These are phyloP conservation scores for Microstroma glucosiphilum DNA, from an alignment of 1,284 basidiomycete genomes.

Conservation along the genomic window DNA sequence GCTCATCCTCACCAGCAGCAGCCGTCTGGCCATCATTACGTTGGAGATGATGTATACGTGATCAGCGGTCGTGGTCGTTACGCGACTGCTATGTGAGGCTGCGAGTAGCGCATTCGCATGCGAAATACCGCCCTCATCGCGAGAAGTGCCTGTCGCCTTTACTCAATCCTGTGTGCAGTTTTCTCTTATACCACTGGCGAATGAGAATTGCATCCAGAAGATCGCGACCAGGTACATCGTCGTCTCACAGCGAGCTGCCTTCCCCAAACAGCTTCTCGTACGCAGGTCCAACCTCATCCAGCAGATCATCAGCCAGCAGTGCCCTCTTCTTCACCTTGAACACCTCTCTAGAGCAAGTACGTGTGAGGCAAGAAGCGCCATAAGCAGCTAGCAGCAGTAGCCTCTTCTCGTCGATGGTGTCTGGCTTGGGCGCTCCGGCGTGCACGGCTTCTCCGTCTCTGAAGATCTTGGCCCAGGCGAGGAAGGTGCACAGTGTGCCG, in stretches of 20 bases:
- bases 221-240: too few relatives aligned
- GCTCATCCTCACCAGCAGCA: too few relatives aligned
- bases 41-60: too few relatives aligned
- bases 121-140: too few relatives aligned
- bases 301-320: slow-evolving; percentile 82
- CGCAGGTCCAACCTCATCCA: slow-evolving; percentile 49
- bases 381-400: slow-evolving; percentile 78
- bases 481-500: slow-evolving; percentile 75
- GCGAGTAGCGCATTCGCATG: too few relatives aligned
- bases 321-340: slow-evolving; percentile 71
- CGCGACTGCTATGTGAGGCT: too few relatives aligned
- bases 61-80: too few relatives aligned
- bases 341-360: slow-evolving; percentile 69
- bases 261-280: slow-evolving; percentile 37
- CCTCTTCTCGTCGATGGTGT: slow-evolving; percentile 51
- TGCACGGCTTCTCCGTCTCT: slow-evolving; percentile 58
- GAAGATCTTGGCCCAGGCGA: slow-evolving; percentile 91
- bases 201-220: too few relatives aligned
- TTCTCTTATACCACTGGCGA: too few relatives aligned
- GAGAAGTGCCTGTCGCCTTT: too few relatives aligned
- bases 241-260: neutral
- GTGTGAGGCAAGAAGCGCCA: slow-evolving; percentile 81
- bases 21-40: too few relatives aligned
- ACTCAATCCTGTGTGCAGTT: too few relatives aligned
- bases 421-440: neutral